These are phyloP conservation scores for Termitomyces sp. DNA, from an alignment of 1,284 basidiomycete genomes.

Conservation along the genomic window DNA sequence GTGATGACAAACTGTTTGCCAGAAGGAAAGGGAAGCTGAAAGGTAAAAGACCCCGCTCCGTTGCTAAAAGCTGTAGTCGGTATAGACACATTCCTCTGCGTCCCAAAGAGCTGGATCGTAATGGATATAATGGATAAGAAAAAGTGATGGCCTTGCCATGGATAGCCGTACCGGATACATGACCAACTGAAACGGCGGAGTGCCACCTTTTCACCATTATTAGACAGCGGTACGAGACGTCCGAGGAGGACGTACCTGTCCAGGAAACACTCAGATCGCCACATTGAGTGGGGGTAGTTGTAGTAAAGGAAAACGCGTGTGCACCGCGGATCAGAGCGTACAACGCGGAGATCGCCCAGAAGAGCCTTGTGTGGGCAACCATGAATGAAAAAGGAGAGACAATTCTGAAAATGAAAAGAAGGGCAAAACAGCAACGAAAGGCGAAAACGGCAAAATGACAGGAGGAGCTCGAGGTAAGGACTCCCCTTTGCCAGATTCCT, in stretches of 20 bases:
- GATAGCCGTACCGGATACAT: slow-evolving; percentile 51
- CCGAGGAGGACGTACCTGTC: slow-evolving; percentile 40
- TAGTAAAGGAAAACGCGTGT: slow-evolving; percentile 50
- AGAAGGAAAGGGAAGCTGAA: slow-evolving; percentile 39
- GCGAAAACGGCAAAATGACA: too few species aligned
- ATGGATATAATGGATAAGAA: slow-evolving; percentile 3
- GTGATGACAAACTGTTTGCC: slow-evolving; percentile 45
- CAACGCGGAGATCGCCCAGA: slow-evolving; percentile 11
- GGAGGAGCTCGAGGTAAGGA: too few species aligned
- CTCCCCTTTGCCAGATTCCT: too few species aligned
- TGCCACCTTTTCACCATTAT: slow-evolving; percentile 44
- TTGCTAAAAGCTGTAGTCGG: slow-evolving; percentile 49
- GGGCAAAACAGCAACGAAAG: too few species aligned
- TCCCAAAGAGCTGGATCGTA: slow-evolving; percentile 42
- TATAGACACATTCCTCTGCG: slow-evolving; percentile 50
- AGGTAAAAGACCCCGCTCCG: slow-evolving; percentile 49
- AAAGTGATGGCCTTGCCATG: slow-evolving; percentile 2
- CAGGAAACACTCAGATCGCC: slow-evolving; percentile 55
- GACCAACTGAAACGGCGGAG: slow-evolving; percentile 52
- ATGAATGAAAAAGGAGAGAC: too few species aligned
- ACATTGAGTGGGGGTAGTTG: slow-evolving; percentile 50
- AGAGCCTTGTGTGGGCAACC: background rate
- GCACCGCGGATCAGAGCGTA: slow-evolving; percentile 21
- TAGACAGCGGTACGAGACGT: background rate
- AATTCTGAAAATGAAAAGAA: too few species aligned